phyloP scores from a whole-genome alignment of 768 basidiomycete species.

The Leucogyrophana mollusca region DNA sequence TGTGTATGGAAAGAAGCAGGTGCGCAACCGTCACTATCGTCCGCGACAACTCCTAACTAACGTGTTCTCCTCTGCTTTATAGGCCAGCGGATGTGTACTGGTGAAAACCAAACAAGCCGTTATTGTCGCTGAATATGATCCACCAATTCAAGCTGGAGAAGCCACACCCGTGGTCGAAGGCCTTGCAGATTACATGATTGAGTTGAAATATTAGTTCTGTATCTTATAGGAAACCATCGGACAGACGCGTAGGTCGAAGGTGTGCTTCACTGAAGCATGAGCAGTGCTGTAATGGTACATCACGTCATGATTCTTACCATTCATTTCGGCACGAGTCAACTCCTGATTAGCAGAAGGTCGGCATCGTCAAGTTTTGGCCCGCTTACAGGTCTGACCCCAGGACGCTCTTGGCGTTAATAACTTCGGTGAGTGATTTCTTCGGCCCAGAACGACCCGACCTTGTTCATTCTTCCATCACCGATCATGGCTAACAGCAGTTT shows the following conservation, averaged over 20 bases:
- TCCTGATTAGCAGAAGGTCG: too few relatives aligned
- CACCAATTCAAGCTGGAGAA: slow-evolving; percentile 67
- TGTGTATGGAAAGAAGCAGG: slow-evolving; percentile 77
- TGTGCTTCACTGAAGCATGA: slow-evolving; percentile 1
- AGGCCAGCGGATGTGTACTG: slow-evolving; percentile 73
- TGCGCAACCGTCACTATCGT: slow-evolving; percentile 20
- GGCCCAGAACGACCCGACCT: too few relatives aligned
- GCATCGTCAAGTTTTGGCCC: too few relatives aligned
- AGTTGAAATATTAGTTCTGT: slow-evolving; percentile 46
- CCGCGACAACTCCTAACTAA: slow-evolving; percentile 1
- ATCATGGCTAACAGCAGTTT: too few relatives aligned
- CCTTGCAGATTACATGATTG: slow-evolving; percentile 78
- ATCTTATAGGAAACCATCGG: neutral
- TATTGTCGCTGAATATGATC: slow-evolving; percentile 71
- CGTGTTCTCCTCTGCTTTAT: neutral
- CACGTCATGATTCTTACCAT: neutral
- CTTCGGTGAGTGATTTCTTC: too few relatives aligned
- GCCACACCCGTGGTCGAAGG: slow-evolving; percentile 61
- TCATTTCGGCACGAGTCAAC: neutral
- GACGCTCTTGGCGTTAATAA: too few relatives aligned
- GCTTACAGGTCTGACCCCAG: too few relatives aligned
- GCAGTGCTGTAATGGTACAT: neutral
- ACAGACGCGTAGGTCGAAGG: slow-evolving; percentile 2
- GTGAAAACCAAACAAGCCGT: slow-evolving; percentile 87
- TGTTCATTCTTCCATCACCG: too few relatives aligned